Evolutionary conservation across 2,329 filamentous ascomycete species (phyloP), one percentile per base, ranked within the genome.

Genomic region (Xylariales sp.): DNA sequence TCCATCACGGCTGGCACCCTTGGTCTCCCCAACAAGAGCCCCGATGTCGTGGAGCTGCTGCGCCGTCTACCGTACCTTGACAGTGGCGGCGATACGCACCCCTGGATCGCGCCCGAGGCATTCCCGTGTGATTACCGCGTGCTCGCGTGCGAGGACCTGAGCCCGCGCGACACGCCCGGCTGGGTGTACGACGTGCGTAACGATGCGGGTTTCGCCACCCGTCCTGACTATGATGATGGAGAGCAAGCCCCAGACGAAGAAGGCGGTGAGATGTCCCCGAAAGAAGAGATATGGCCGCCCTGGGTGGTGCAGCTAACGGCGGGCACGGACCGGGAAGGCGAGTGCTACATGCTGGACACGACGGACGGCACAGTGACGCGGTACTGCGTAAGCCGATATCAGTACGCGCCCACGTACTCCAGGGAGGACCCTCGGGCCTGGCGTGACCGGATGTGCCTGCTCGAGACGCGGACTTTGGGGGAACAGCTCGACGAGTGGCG

Each of bases 351-450:
- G 38, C 31, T 40, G 10, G 38, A 40, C 12, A 40, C 38, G 12
- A 40, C 10, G 19, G 38, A 40, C 29, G 38, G 38, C 5, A 40
- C 38, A 8, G 19, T 40, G 19, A 40, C 38, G 5, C 14, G 33
- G 38, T 33, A 33, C 29, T 11, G 12, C 21, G 29, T 25, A 10
- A 16, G 15, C 9, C 28, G 38, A 14, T 25, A 14, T 11, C 3
- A 12, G 20, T 40, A 33, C 29, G 19, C 15, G 11, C 19, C 28
- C 9, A 34, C 29, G 2, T 40, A 40, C 15, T 18, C 18, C 14
- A 5, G 19, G 3, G 29, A 1, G 3, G 38, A 40, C 19, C 28
- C 38, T 10, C 28, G 38, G 5, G 29, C 28, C 12, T 40, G 38
- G 38, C 28, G 38, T 4, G 37, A 39, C 6, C 18, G 25, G 3